Base-by-base conservation (phyloP, 441 rosid species). In the Syzygium syzygioides region DNA sequence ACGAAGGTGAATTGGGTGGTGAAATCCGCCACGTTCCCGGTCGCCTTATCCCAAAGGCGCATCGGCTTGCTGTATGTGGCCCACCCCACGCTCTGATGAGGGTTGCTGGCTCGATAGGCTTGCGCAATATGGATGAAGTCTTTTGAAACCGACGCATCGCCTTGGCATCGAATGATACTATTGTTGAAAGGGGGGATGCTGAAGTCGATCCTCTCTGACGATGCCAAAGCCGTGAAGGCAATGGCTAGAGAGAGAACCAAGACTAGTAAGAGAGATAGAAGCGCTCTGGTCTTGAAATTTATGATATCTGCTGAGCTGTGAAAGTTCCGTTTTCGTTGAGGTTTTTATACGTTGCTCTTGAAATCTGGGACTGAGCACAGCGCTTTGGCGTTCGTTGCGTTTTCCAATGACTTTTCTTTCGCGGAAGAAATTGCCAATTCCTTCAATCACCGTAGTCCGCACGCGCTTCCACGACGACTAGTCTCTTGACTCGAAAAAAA, bases 151-250 rank as follows among this genome's bases (percentile, higher is more conserved):
- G 28, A 57, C 14, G 62, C 83, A 20, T 71, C 14, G n/a, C 80
- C 80, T 71, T 1, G 5, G 80, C 6, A 0, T 37, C 0, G 6
- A 20, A 71, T 11, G 15, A 25, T 23, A 37, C 25, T 20, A 0
- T 3, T 0, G 17, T 11, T 6, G n/a, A 76, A 76, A 76, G 17
- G 1, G 3, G 1, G 9, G 50, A 37, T 0, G 52, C 3, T 41
- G 83, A 64, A 64, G 4, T 30, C 1, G 5, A 71, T 71, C 5
- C 52, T 17, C 52, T 20, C 5, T 5, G 17, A 37, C 50, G 3
- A 37, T 1, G 52, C n/a, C 2, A 1, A 71, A 71, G 83, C n/a
- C 25, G 1, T 0, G n/a, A 19, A 71, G 28, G 28, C 83, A 23
- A 1, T 12, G 52, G 9, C 83, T 12, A 20, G 52, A 11, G 83